Evolutionary conservation across 1,284 basidiomycete genomes (phyloP).

Genomic region (Naganishia liquefaciens): DNA sequence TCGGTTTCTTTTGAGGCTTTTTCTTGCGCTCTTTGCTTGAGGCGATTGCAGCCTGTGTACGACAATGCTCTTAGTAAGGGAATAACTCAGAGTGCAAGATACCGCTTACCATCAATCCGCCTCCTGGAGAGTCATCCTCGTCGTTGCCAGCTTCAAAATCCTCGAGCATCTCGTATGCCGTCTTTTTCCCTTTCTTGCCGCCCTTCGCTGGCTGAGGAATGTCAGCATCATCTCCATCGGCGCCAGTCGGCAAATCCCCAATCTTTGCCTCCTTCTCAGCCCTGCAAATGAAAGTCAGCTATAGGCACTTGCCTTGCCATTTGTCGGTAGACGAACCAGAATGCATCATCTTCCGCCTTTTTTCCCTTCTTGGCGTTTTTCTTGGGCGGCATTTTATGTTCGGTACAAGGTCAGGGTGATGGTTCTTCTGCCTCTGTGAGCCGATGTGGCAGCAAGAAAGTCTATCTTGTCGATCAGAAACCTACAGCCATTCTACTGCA

Average conservation of each 20-base stretch:
- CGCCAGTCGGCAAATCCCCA: constrained; percentile 61
- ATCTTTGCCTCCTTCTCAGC: constrained; percentile 63
- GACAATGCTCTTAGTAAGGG: no score
- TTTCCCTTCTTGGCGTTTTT: constrained; percentile 84
- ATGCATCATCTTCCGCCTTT: constrained; percentile 74
- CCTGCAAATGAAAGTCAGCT: constrained; percentile 6
- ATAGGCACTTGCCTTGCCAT: no score
- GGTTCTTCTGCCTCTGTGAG: no score
- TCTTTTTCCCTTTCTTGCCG: constrained; percentile 33
- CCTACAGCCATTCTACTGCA: no score
- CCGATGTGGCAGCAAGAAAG: no score
- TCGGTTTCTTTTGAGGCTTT: constrained; percentile 38
- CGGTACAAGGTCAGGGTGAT: not conserved
- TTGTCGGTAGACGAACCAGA: constrained; percentile 62
- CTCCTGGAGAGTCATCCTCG: constrained; percentile 66
- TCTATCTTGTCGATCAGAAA: no score
- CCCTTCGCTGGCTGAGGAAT: constrained; percentile 43
- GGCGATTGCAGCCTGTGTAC: constrained; percentile 34
- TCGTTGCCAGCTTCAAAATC: constrained; percentile 58
- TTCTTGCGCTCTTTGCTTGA: constrained; percentile 34
- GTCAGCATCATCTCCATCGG: constrained; percentile 57
- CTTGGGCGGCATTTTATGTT: constrained; percentile 72
- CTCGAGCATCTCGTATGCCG: constrained; percentile 46
- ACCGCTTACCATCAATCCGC: constrained; percentile 75
- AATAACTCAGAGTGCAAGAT: not conserved